A percentile compares a stretch with the other conserved stretches of the same genome.
Conservation (phyloP, 805 yeast genomes). For the Clavispora vitiphila region DNA sequence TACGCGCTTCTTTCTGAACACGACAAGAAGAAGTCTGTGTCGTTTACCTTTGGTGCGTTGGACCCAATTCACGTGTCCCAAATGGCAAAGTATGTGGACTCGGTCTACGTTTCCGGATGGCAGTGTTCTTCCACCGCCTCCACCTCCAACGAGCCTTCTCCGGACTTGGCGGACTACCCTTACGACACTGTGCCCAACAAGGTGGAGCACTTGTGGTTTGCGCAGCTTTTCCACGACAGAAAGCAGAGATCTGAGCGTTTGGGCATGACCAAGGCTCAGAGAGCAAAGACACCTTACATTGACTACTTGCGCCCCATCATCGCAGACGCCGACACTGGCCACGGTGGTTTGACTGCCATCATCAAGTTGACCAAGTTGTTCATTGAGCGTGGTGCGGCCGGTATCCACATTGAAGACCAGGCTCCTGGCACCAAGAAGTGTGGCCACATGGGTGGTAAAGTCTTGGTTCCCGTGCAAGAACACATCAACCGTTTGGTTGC, state of each 20-base stretch:
- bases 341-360: constrained; percentile 96
- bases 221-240: constrained; percentile 95
- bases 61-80: constrained; percentile 95
- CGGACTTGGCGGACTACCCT: constrained; percentile 98
- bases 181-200: constrained; percentile 98
- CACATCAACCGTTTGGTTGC: constrained; percentile 93
- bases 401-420: constrained; percentile 97
- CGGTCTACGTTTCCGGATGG: constrained; percentile 96
- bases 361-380: constrained; percentile 93
- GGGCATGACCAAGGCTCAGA: constrained; percentile 53
- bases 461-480: constrained; percentile 94
- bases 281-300: constrained; percentile 64
- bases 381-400: constrained; percentile 98
- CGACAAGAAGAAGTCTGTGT: constrained; percentile 63
- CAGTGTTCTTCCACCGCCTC: constrained; percentile 98
- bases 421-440: constrained; percentile 98
- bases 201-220: constrained; percentile 94
- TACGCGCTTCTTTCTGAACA: constrained; percentile 67
- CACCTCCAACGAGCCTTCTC: constrained; percentile 95
- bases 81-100: constrained; percentile 93
- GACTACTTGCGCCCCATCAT: constrained; percentile 93
- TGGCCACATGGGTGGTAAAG: constrained; percentile 99
- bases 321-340: constrained; percentile 99
- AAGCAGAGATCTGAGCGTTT: constrained; percentile 87
- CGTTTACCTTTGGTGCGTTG: constrained; percentile 91